These are phyloP conservation scores for Coemansia guatemalensis DNA, from an alignment of 192 early-diverging fungal genomes.

Conservation along the genomic window DNA sequence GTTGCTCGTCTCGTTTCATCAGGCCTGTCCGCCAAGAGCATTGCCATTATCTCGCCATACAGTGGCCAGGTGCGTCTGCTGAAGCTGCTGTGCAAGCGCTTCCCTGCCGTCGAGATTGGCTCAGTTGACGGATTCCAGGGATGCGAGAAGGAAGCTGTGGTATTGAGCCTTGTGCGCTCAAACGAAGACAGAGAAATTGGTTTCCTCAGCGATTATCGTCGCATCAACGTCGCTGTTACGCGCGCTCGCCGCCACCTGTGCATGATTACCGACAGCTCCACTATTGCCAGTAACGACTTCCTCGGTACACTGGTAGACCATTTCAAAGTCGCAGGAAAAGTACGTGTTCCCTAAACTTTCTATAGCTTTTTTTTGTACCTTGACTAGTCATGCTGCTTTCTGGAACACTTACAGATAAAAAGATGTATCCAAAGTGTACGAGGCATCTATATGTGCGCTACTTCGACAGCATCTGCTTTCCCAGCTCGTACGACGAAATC, in stretches of 20 bases:
- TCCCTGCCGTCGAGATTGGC: slow-evolving; percentile 73
- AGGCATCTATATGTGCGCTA: not conserved
- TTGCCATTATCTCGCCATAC: slow-evolving; percentile 90
- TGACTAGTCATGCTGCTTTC: not conserved
- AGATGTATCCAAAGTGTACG: not conserved
- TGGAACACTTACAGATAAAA: not conserved
- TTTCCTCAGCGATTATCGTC: slow-evolving; percentile 76
- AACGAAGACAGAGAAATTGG: slow-evolving; percentile 79
- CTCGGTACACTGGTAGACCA: slow-evolving; percentile 53
- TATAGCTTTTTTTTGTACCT: not conserved
- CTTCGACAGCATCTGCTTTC: slow-evolving; percentile 49
- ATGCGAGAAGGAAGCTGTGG: slow-evolving; percentile 84
- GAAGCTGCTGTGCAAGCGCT: slow-evolving; percentile 53
- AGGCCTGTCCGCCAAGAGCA: slow-evolving; percentile 62
- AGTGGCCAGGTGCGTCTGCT: slow-evolving; percentile 69
- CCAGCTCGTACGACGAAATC: slow-evolving; percentile 86
- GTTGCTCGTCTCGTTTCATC: slow-evolving; percentile 61
- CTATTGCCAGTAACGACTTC: slow-evolving; percentile 50
- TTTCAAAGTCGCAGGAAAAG: slow-evolving; percentile 52
- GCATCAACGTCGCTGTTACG: slow-evolving; percentile 93
- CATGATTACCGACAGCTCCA: slow-evolving; percentile 76
- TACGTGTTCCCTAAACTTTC: slow-evolving; percentile 20
- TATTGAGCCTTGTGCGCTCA: slow-evolving; percentile 80
- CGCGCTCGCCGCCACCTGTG: slow-evolving; percentile 83
- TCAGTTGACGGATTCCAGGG: slow-evolving; percentile 92